Evolutionary conservation across 306 rosid genomes (phyloP).

Genomic region (Lathyrus sativus): DNA sequence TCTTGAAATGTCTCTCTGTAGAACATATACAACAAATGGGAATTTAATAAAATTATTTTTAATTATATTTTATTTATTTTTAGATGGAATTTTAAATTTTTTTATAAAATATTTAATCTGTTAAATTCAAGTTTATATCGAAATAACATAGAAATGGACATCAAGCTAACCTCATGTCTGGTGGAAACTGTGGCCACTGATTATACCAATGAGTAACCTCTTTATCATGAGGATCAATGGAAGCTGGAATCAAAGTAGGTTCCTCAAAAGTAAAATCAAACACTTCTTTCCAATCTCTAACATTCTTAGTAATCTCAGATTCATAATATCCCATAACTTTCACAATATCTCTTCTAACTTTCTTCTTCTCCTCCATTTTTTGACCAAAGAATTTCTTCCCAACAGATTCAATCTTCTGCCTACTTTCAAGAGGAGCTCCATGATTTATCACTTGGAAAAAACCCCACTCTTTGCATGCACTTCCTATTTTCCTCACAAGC

Average conservation of each 20-base stretch:
- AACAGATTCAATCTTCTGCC: conserved; percentile 36
- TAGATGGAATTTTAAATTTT: no score
- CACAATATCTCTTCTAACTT: conserved; percentile 46
- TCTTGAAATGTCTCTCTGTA: conserved; percentile 44
- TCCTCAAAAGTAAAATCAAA: conserved; percentile 51
- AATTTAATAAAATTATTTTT: no score
- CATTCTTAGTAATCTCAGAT: conserved; percentile 57
- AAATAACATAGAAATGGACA: no score
- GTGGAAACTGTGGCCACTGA: conserved; percentile 58
- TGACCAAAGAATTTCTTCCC: conserved; percentile 53
- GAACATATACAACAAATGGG: neutral
- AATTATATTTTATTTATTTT: no score
- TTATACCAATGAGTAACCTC: conserved; percentile 51
- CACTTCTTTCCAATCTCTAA: conserved; percentile 76
- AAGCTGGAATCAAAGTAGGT: conserved; percentile 51
- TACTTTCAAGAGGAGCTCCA: conserved; percentile 42
- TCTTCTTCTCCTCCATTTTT: conserved; percentile 60
- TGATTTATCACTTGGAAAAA: conserved; percentile 54
- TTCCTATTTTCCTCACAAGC: conserved; percentile 36
- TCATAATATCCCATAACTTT: conserved; percentile 42
- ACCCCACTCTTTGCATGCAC: conserved; percentile 44
- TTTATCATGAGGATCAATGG: conserved; percentile 44
- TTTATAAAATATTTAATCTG: no score
- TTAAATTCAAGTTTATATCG: no score
- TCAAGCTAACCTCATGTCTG: conserved; percentile 18